Conservation (phyloP, 1,139 yeast species). For the Kodamaea arcana region DNA sequence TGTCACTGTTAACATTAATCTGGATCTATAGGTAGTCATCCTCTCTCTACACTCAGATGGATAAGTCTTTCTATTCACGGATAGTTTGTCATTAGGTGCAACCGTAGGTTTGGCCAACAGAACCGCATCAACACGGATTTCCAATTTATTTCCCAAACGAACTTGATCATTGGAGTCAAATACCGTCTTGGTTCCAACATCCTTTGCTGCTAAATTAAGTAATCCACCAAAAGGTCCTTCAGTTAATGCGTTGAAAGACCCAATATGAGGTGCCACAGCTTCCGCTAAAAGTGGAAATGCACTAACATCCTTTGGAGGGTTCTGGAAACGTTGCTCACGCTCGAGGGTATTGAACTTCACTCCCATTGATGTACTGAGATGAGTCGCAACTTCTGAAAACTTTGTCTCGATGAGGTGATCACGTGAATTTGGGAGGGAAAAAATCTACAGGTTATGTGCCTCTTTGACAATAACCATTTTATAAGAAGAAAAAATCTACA, state of each 20-base stretch:
- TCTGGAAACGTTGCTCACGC: slow-evolving; percentile 77
- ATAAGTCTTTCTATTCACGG: slow-evolving; percentile 74
- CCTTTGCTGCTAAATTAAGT: slow-evolving; percentile 78
- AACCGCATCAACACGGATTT: slow-evolving; percentile 78
- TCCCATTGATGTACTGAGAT: slow-evolving; percentile 19
- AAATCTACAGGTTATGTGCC: no score
- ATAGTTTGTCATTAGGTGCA: slow-evolving; percentile 68
- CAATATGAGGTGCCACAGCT: slow-evolving; percentile 93
- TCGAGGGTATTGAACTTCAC: slow-evolving; percentile 80
- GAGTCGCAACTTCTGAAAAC: background rate
- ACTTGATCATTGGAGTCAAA: slow-evolving; percentile 72
- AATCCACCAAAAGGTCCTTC: slow-evolving; percentile 85
- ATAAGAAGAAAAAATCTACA: no score
- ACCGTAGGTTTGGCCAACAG: slow-evolving; percentile 83
- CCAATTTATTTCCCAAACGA: slow-evolving; percentile 77
- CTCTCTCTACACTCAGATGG: slow-evolving; percentile 94
- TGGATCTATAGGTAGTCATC: slow-evolving; percentile 69
- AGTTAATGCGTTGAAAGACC: slow-evolving; percentile 91
- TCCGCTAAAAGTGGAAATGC: slow-evolving; percentile 79
- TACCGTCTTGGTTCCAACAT: slow-evolving; percentile 79
- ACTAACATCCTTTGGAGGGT: slow-evolving; percentile 84
- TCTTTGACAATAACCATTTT: no score
- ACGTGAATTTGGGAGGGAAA: background rate
- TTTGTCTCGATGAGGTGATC: background rate
- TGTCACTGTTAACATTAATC: slow-evolving; percentile 68